Percentiles rank a stretch among this genome's conserved stretches.
These are phyloP conservation scores for Ogataea parapolymorpha DNA, from an alignment of 805 yeast species.

Conservation along the genomic window DNA sequence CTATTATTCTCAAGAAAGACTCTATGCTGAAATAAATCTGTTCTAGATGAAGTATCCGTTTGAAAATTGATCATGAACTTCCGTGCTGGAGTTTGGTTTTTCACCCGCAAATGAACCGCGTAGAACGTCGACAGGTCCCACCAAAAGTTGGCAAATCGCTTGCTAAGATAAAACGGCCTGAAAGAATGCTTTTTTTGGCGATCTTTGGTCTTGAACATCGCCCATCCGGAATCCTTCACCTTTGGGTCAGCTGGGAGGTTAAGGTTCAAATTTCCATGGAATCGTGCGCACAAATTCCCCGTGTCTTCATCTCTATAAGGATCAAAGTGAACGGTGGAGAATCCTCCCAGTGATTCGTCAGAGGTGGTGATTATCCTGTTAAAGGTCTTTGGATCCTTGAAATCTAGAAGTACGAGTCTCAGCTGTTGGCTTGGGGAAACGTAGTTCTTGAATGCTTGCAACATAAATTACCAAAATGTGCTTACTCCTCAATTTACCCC, in stretches of 20 bases:
- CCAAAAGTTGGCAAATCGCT: conserved; percentile 39
- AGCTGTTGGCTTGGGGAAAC: conserved; percentile 21
- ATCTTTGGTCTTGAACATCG: conserved; percentile 80
- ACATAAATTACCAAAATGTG: conserved; percentile 1
- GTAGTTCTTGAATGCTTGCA: conserved; percentile 12
- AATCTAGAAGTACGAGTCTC: conserved; percentile 50
- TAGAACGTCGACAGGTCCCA: conserved; percentile 71
- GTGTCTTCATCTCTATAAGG: conserved; percentile 36
- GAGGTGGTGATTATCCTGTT: conserved; percentile 55
- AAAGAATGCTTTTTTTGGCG: conserved; percentile 46
- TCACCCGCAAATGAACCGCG: conserved; percentile 65
- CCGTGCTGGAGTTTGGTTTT: conserved; percentile 53
- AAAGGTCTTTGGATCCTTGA: conserved; percentile 48
- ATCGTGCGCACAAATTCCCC: conserved; percentile 50
- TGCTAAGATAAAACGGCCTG: conserved; percentile 37
- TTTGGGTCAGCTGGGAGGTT: conserved; percentile 67
- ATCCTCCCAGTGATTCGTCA: conserved; percentile 79
- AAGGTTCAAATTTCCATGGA: conserved; percentile 66
- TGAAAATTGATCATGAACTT: conserved; percentile 78
- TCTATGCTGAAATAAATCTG: conserved; percentile 81
- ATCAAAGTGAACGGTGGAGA: conserved; percentile 50
- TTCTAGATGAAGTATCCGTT: conserved; percentile 71
- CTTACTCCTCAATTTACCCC: conserved; percentile 3
- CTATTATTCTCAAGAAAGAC: conserved; percentile 54
- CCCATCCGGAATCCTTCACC: conserved; percentile 63